phyloP scores from a whole-genome alignment of 1,284 basidiomycete genomes.

The Sphagnurus paluster region DNA sequence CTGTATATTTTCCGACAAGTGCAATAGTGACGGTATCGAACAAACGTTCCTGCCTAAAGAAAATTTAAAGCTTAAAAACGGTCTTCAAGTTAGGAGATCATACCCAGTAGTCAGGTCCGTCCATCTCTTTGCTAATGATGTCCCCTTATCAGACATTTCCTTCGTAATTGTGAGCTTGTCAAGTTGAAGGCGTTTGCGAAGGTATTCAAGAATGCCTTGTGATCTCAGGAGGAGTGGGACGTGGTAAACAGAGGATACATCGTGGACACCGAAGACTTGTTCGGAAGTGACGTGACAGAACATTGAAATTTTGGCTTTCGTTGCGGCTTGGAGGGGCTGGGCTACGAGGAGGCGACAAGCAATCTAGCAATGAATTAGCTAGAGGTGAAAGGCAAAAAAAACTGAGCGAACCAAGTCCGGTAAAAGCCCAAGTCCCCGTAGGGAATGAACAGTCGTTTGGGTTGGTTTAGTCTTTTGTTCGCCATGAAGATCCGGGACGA shows the following conservation, averaged over 20 bases:
- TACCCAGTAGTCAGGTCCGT: conserved; percentile 79
- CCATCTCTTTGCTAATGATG: conserved; percentile 75
- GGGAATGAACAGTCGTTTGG: conserved; percentile 93
- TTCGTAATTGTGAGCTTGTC: conserved; percentile 55
- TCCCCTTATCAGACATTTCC: conserved; percentile 63
- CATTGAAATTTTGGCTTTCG: conserved; percentile 98
- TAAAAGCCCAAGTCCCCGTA: conserved; percentile 90
- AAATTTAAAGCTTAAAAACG: conserved; percentile 4
- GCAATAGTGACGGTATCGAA: conserved; percentile 92
- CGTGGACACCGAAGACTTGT: conserved; percentile 96
- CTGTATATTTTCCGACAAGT: conserved; percentile 97
- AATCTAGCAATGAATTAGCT: conserved; percentile 53
- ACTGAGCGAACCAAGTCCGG: conserved; percentile 79
- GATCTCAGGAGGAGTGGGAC: conserved; percentile 92
- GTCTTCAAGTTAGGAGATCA: conserved; percentile 15
- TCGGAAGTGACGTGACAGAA: conserved; percentile 96
- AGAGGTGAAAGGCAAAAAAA: not conserved
- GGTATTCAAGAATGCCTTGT: conserved; percentile 88
- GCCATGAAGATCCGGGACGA: conserved; percentile 97
- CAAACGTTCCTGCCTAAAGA: conserved; percentile 80
- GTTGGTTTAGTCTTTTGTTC: conserved; percentile 99
- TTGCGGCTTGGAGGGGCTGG: conserved; percentile 76
- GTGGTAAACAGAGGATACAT: conserved; percentile 96
- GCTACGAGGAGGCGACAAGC: conserved; percentile 84
- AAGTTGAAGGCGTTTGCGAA: conserved; percentile 82